Percentiles rank a stretch among this genome's conserved stretches.
These are phyloP conservation scores for Sequoia sempervirens DNA, from an alignment of 75 land plant species.

Conservation along the genomic window DNA sequence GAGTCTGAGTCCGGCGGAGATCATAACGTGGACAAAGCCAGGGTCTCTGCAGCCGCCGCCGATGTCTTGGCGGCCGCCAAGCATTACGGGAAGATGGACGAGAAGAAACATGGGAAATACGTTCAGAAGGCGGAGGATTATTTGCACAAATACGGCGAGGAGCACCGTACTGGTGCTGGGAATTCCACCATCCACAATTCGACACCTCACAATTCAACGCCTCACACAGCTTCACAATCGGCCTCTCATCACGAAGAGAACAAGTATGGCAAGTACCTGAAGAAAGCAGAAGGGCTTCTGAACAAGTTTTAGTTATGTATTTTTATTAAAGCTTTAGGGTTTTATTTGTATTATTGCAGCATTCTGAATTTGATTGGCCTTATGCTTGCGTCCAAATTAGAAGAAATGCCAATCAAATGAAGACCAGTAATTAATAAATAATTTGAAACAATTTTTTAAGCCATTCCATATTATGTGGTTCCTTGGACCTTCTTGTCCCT, in stretches of 20 bases:
- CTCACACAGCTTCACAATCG: not conserved
- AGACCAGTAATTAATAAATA: no score
- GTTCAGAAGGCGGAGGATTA: constrained; percentile 34
- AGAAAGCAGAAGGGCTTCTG: not conserved
- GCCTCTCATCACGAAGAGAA: not conserved
- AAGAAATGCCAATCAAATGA: no score
- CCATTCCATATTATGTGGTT: no score
- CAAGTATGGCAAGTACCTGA: not conserved
- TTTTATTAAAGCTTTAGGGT: not conserved
- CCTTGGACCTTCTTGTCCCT: no score
- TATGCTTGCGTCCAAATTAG: no score
- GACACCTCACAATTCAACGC: constrained; percentile 2
- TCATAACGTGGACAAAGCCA: constrained; percentile 23
- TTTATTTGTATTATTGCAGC: not conserved
- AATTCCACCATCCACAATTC: constrained; percentile 5
- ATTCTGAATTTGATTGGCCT: not conserved
- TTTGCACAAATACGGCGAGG: constrained; percentile 19
- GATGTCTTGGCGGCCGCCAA: constrained; percentile 37
- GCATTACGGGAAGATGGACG: constrained; percentile 37
- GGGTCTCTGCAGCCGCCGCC: constrained; percentile 25
- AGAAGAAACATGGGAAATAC: constrained; percentile 22
- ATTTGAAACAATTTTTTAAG: no score
- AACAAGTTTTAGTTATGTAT: not conserved
- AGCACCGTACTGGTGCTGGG: no score
- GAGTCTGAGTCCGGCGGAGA: not conserved